These are phyloP conservation scores for Termitomyces bulborhizus DNA, from an alignment of 768 basidiomycete genomes.

Conservation along the genomic window DNA sequence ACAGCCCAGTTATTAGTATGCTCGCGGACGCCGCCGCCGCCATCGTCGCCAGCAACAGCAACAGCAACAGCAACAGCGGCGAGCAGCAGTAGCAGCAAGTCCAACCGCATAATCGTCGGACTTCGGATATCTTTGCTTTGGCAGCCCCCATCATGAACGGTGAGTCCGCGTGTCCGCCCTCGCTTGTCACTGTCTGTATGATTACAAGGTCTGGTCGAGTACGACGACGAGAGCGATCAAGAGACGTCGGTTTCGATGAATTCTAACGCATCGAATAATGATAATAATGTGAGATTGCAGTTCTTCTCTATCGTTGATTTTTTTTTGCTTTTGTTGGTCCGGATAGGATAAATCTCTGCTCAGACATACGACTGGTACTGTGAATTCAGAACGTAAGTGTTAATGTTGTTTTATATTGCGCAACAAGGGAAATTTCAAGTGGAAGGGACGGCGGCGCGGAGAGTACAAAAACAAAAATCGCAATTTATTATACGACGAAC, in stretches of 20 bases:
- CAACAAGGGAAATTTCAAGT: no score
- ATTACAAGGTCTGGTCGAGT: conserved; percentile 45
- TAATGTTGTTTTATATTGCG: no score
- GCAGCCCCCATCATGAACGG: background rate
- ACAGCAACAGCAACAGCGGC: conserved; percentile 12
- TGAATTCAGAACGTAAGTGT: background rate
- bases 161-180: background rate
- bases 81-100: conserved; percentile 20
- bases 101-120: conserved; percentile 16
- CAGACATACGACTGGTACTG: no score
- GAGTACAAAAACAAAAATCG: conserved; percentile 27
- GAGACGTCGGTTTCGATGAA: conserved; percentile 59
- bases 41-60: conserved; percentile 19
- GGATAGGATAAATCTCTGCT: conserved; percentile 54
- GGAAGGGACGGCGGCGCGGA: no score
- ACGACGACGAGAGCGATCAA: conserved; percentile 45
- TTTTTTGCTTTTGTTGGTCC: conserved; percentile 40
- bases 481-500: conserved; percentile 58
- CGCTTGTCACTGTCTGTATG: no score
- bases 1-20: conserved; percentile 99
- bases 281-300: conserved; percentile 40
- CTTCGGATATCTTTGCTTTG: conserved; percentile 6
- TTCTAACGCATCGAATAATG: no score
- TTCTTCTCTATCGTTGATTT: background rate
- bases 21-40: conserved; percentile 1